These are phyloP conservation scores for Populus alba DNA, from an alignment of 345 rosid species.

Conservation along the genomic window DNA sequence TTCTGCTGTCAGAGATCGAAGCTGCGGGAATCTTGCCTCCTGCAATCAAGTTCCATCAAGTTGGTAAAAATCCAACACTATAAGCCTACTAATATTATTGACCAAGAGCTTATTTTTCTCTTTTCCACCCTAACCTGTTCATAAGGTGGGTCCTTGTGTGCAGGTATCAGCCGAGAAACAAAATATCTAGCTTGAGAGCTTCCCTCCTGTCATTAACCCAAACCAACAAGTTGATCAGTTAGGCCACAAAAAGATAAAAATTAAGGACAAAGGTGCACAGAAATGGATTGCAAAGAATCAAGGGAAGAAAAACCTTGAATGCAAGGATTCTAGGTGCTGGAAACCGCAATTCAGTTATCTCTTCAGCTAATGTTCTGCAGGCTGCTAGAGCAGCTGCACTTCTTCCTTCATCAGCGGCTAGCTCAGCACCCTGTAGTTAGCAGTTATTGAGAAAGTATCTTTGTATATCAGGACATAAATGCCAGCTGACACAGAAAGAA, in stretches of 20 bases:
- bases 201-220: constrained; percentile 63
- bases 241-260: not conserved
- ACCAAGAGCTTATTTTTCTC: not conserved
- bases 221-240: constrained; percentile 3
- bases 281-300: not conserved
- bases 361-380: constrained; percentile 95
- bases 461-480: not conserved
- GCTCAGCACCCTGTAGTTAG: constrained; percentile 72
- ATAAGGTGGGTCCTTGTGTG: constrained; percentile 97
- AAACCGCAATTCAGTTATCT: constrained; percentile 84
- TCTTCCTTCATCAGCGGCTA: constrained; percentile 83
- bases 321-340: constrained; percentile 95
- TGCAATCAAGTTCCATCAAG: constrained; percentile 25
- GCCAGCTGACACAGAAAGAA: not conserved
- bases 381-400: constrained; percentile 91
- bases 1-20: constrained; percentile 59
- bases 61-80: not conserved
- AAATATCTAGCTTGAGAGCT: constrained; percentile 96
- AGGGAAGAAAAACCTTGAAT: constrained; percentile 60
- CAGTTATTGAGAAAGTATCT: not conserved
- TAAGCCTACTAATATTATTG: not conserved
- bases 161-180: constrained; percentile 87
- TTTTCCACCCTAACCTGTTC: constrained; percentile 58
- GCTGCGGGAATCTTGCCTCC: constrained; percentile 96
- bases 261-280: not conserved